These are phyloP conservation scores for Rhodotorula taiwanensis DNA, from an alignment of 768 basidiomycete species.

Conservation along the genomic window DNA sequence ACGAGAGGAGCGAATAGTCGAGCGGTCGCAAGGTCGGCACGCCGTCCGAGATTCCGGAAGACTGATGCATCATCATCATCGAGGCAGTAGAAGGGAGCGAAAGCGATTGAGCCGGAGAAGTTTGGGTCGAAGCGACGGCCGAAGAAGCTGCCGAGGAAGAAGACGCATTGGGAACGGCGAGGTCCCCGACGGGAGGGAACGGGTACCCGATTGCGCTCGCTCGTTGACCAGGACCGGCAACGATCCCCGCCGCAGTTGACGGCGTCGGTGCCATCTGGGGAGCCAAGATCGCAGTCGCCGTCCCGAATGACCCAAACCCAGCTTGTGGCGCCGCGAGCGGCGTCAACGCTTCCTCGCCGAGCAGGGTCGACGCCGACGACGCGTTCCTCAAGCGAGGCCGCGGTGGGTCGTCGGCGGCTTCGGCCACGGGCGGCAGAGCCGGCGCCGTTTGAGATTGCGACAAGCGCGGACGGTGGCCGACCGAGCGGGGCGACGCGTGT, in stretches of 20 bases:
- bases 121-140: background rate
- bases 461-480: conserved; percentile 3
- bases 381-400: background rate
- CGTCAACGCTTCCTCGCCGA: background rate
- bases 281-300: no score
- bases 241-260: background rate
- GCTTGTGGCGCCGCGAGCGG: no score
- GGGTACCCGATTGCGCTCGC: conserved; percentile 17
- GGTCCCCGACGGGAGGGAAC: conserved; percentile 21
- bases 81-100: conserved; percentile 2
- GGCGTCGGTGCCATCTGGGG: background rate
- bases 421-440: background rate
- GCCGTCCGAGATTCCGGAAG: no score
- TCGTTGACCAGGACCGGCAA: background rate
- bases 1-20: conserved; percentile 58
- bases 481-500: background rate
- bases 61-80: no score
- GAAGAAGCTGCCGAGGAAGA: background rate
- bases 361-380: background rate
- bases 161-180: background rate
- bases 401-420: background rate
- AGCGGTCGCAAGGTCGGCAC: conserved; percentile 54
- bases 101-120: no score
- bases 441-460: conserved; percentile 10
- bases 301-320: no score